Base-by-base conservation (phyloP, 495 filamentous ascomycete genomes). In the Thermochaetoides thermophila region DNA sequence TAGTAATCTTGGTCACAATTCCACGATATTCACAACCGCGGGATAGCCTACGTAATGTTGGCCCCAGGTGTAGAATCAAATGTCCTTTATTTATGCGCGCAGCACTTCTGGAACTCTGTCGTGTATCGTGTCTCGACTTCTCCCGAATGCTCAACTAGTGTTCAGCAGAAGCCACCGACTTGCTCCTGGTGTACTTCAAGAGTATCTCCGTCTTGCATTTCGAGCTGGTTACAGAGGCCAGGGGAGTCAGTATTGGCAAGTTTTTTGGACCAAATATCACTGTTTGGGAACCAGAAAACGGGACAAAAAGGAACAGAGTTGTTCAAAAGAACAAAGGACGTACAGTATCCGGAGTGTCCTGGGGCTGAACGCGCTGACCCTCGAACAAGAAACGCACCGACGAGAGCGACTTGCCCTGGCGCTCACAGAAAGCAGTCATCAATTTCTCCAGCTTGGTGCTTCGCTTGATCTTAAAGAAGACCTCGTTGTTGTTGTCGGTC, bases 401-500 rank as follows among this genome's bases (percentile, higher is more conserved):
- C n/a, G 66, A 66, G 3, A 71, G 56, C 9, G 74, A 66, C 68
- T 95, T 96, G 44, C 91, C 91, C 44, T 94, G 85, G 2, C 91
- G 74, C 40, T 96, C 91, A 53, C 91, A 99, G 59, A 96, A 99
- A 12, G 91, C 91, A 39, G 87, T 83, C 91, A 99, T 99, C 24
- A 99, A 61, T 67, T 99, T 99, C 62, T 91, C 87, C 18, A 99
- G 73, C 48, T 80, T 77, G 1, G 91, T 99, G 4, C 80, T 84
- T 4, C 87, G 80, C 74, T 99, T 99, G 60, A 99, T 99, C 68
- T 99, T 99, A 69, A 99, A 99, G 60, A 99, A 99, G 43, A 99
- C 91, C 46, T 99, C 91, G 49, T 99, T 99, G 64, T 99, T 94
- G 63, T 93, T 94, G 45, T 99, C 91, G 0, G 91, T 96, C n/a